phyloP scores from a whole-genome alignment of 495 filamentous ascomycete species.

The Friedmanniomyces endolithicus region DNA sequence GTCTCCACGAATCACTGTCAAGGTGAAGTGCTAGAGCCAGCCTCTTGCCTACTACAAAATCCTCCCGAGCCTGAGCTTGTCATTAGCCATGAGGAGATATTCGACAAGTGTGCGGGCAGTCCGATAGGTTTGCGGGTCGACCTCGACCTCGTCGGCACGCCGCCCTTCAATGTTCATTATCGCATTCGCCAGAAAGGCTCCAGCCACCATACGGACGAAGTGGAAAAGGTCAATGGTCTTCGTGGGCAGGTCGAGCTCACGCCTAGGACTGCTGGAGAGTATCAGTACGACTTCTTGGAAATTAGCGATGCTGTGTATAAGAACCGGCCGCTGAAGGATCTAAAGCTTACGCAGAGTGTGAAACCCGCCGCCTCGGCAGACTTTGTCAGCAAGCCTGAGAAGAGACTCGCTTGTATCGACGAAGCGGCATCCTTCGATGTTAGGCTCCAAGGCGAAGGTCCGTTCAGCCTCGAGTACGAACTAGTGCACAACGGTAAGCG shows the following conservation, averaged over 20 bases:
- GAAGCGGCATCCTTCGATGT: slow-evolving; percentile 63
- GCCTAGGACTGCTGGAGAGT: slow-evolving; percentile 69
- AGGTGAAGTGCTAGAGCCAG: slow-evolving; percentile 82
- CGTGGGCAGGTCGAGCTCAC: slow-evolving; percentile 72
- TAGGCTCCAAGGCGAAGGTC: slow-evolving; percentile 62
- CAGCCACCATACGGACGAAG: slow-evolving; percentile 38
- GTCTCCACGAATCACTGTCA: slow-evolving; percentile 67
- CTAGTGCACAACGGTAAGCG: slow-evolving; percentile 81
- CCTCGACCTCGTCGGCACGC: slow-evolving; percentile 77
- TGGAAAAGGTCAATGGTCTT: slow-evolving; percentile 46
- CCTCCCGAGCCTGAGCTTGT: slow-evolving; percentile 73
- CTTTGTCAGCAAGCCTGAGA: slow-evolving; percentile 44
- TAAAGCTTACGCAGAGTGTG: slow-evolving; percentile 72
- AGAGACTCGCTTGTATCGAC: slow-evolving; percentile 63
- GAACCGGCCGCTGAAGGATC: slow-evolving; percentile 41
- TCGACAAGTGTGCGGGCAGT: slow-evolving; percentile 87
- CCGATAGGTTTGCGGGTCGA: slow-evolving; percentile 81
- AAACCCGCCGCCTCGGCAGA: slow-evolving; percentile 77
- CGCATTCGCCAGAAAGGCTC: slow-evolving; percentile 49
- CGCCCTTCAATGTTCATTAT: slow-evolving; percentile 71
- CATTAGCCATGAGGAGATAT: slow-evolving; percentile 63
- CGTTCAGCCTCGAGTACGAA: slow-evolving; percentile 87
- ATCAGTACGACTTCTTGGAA: slow-evolving; percentile 69
- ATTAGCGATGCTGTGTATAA: slow-evolving; percentile 74
- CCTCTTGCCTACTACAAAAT: slow-evolving; percentile 78